phyloP scores from a whole-genome alignment of 768 basidiomycete genomes.

The Hypholoma fasciculare region DNA sequence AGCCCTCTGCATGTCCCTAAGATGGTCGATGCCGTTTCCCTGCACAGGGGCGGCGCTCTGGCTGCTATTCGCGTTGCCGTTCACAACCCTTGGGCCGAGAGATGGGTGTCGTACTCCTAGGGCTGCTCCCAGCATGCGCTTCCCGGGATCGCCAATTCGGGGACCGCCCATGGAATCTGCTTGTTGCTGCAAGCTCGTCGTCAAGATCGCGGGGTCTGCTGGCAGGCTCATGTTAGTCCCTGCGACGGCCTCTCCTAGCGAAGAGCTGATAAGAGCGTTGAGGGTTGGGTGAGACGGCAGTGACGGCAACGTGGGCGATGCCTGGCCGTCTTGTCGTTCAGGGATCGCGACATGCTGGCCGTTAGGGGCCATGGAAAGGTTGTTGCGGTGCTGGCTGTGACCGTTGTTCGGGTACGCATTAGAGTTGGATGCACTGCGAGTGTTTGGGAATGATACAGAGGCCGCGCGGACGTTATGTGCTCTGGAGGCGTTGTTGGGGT shows the following conservation, averaged over 20 bases:
- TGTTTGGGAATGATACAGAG: slow-evolving; percentile 62
- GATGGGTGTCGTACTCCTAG: slow-evolving; percentile 82
- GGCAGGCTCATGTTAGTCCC: slow-evolving; percentile 33
- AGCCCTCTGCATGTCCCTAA: slow-evolving; percentile 71
- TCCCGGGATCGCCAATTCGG: slow-evolving; percentile 85
- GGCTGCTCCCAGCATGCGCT: slow-evolving; percentile 86
- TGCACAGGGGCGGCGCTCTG: slow-evolving; percentile 39
- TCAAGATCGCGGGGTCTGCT: slow-evolving; percentile 70
- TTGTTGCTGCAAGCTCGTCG: slow-evolving; percentile 51
- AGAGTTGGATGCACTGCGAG: slow-evolving; percentile 46
- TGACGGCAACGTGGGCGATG: slow-evolving; percentile 80
- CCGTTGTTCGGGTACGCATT: slow-evolving; percentile 32
- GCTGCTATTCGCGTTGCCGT: slow-evolving; percentile 30
- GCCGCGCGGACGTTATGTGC: slow-evolving; percentile 71
- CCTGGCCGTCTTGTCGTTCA: slow-evolving; percentile 52
- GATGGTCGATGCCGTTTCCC: slow-evolving; percentile 50
- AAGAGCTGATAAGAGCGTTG: slow-evolving; percentile 80
- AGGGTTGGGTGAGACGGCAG: slow-evolving; percentile 83
- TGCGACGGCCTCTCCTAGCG: slow-evolving; percentile 56
- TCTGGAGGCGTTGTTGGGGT: slow-evolving; percentile 62
- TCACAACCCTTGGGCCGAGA: slow-evolving; percentile 61
- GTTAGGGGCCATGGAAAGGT: slow-evolving; percentile 28
- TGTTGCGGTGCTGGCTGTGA: slow-evolving; percentile 18
- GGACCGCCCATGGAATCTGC: slow-evolving; percentile 49
- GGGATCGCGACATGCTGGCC: slow-evolving; percentile 52